phyloP scores from a whole-genome alignment of 345 rosid genomes.

The Corchorus capsularis region DNA sequence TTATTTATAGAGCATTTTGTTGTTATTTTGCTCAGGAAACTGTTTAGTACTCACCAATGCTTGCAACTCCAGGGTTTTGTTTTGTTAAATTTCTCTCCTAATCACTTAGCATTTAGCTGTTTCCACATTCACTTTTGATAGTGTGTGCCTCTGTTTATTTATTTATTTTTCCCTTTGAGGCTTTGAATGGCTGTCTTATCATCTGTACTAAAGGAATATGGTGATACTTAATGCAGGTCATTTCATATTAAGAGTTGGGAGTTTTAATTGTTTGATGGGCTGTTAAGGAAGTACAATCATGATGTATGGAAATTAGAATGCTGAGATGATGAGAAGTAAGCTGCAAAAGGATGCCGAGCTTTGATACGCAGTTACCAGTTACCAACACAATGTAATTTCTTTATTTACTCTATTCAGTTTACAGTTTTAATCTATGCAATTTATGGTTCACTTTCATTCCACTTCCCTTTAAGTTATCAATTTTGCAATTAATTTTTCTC shows the following conservation, averaged over 20 bases:
- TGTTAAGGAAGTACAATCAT: slow-evolving; percentile 20
- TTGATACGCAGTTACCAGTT: slow-evolving; percentile 35
- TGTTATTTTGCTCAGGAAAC: background rate
- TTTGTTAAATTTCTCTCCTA: background rate
- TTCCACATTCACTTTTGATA: background rate
- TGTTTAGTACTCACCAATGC: background rate
- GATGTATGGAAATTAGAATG: slow-evolving; percentile 28
- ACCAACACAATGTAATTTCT: slow-evolving; percentile 36
- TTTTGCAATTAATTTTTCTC: background rate
- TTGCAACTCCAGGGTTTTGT: background rate
- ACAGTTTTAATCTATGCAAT: background rate
- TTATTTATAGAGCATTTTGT: background rate
- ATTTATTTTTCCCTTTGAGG: background rate
- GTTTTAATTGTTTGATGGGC: slow-evolving; percentile 20
- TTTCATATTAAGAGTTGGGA: slow-evolving; percentile 14
- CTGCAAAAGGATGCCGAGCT: slow-evolving; percentile 44
- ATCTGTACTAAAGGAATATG: slow-evolving; percentile 10
- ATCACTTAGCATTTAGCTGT: background rate
- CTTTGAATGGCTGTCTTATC: background rate
- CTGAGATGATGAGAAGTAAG: slow-evolving; percentile 37
- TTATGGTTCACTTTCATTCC: background rate
- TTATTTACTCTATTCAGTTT: slow-evolving; percentile 14
- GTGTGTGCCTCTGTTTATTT: background rate
- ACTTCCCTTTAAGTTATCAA: background rate
- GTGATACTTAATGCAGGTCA: slow-evolving; percentile 14